Conservation (phyloP, 2,329 filamentous ascomycete species). For the Colletotrichum shisoi region DNA sequence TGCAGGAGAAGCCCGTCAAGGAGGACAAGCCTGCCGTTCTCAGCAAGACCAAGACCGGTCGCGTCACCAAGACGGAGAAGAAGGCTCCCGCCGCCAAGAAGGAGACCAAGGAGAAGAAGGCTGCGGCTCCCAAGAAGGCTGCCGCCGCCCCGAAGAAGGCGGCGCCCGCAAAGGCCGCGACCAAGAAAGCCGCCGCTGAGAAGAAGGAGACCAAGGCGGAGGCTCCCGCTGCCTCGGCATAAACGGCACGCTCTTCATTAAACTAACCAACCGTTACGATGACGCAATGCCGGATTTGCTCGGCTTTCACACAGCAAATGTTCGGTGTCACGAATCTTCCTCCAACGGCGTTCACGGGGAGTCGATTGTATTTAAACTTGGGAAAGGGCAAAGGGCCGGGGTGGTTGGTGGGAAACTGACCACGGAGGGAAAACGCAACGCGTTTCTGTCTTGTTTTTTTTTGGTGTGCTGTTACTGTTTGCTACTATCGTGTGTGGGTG, state of each 20-base stretch:
- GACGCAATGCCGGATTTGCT: conserved; percentile 9
- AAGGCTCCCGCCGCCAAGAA: conserved; percentile 57
- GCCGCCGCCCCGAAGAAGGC: conserved; percentile 57
- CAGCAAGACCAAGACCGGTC: conserved; percentile 85
- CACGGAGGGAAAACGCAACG: conserved; percentile 30
- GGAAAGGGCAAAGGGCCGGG: conserved; percentile 32
- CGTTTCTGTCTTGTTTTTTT: conserved; percentile 24
- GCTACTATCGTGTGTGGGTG: neutral
- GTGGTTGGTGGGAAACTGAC: conserved; percentile 31
- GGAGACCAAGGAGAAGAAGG: conserved; percentile 59
- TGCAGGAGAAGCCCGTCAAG: conserved; percentile 61
- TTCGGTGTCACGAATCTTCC: conserved; percentile 36
- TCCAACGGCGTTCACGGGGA: conserved; percentile 38
- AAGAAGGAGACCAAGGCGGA: conserved; percentile 45
- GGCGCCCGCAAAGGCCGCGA: conserved; percentile 52
- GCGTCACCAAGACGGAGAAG: conserved; percentile 75
- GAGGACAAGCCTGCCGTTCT: conserved; percentile 74
- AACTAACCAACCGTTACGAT: conserved; percentile 17
- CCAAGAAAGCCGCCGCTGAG: conserved; percentile 51
- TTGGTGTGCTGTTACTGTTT: conserved; percentile 10
- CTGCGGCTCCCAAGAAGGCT: conserved; percentile 56
- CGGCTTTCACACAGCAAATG: conserved; percentile 15
- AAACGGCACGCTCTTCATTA: neutral
- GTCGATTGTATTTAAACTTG: conserved; percentile 22
- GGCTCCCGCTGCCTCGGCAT: conserved; percentile 37